These are phyloP conservation scores for Starmerella khaoyaiensis DNA, from an alignment of 805 yeast species.

Conservation along the genomic window DNA sequence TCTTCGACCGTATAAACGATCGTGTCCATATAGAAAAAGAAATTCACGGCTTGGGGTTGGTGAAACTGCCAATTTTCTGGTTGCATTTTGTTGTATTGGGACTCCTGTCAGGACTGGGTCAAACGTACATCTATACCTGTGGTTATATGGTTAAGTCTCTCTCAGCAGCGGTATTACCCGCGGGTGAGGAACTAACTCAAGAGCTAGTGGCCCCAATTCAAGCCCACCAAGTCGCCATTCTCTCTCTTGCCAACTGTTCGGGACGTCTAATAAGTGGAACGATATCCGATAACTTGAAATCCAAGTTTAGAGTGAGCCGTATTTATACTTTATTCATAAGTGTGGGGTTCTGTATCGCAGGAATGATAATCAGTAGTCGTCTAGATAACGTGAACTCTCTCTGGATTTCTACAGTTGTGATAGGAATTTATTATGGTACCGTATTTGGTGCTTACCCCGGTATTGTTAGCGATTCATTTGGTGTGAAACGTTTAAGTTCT, in stretches of 20 bases:
- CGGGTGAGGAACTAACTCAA: constrained; percentile 8
- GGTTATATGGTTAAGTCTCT: constrained; percentile 56
- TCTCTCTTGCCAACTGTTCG: constrained; percentile 52
- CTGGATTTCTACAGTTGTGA: constrained; percentile 40
- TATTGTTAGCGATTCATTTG: constrained; percentile 62
- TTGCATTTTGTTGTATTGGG: constrained; percentile 40
- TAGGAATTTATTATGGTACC: constrained; percentile 63
- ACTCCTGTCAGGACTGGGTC: constrained; percentile 52
- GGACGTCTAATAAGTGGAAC: constrained; percentile 57
- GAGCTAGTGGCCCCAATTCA: constrained; percentile 33
- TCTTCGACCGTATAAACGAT: constrained; percentile 16
- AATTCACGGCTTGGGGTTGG: constrained; percentile 18
- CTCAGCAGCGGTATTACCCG: constrained; percentile 26
- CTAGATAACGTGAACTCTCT: constrained; percentile 24
- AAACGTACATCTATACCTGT: constrained; percentile 60
- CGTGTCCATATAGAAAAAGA: constrained; percentile 9
- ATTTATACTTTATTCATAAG: constrained; percentile 46
- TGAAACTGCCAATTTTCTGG: constrained; percentile 35
- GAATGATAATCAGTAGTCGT: constrained; percentile 34
- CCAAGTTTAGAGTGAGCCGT: constrained; percentile 33
- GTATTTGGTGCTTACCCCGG: constrained; percentile 62
- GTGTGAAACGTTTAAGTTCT: constrained; percentile 50
- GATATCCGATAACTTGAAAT: constrained; percentile 46
- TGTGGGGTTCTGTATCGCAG: constrained; percentile 33
- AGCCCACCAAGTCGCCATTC: constrained; percentile 57